These are phyloP conservation scores for Metarhizium robertsii DNA, from an alignment of 2,329 filamentous ascomycete genomes.

Conservation along the genomic window DNA sequence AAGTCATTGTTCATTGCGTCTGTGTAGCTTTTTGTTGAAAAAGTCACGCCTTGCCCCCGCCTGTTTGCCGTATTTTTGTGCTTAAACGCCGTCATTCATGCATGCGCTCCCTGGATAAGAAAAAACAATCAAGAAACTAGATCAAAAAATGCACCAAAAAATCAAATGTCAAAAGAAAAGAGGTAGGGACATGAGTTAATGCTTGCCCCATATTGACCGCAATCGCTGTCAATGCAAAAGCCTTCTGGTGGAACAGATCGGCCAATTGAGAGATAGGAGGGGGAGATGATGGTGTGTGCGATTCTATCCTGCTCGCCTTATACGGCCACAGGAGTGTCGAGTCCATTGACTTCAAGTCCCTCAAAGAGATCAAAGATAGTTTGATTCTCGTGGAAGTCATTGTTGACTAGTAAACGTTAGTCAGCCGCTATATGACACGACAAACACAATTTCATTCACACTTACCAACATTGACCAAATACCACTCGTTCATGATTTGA, in stretches of 20 bases:
- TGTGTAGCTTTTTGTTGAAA: slow-evolving; percentile 33
- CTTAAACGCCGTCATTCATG: slow-evolving; percentile 7
- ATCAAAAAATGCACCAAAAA: background rate
- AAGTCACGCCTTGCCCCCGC: slow-evolving; percentile 21
- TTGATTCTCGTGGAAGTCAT: slow-evolving; percentile 82
- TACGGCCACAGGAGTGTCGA: slow-evolving; percentile 34
- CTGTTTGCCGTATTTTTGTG: slow-evolving; percentile 7
- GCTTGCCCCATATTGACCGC: slow-evolving; percentile 4
- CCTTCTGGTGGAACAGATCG: slow-evolving; percentile 7
- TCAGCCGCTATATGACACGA: background rate
- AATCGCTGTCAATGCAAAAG: slow-evolving; percentile 7
- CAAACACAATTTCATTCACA: slow-evolving; percentile 5
- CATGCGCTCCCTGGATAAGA: slow-evolving; percentile 4
- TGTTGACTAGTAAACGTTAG: slow-evolving; percentile 60
- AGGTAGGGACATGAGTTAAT: slow-evolving; percentile 5
- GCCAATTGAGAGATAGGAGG: background rate
- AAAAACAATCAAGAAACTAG: background rate
- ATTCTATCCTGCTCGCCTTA: background rate
- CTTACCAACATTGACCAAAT: slow-evolving; percentile 88
- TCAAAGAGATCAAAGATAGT: slow-evolving; percentile 83
- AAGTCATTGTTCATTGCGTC: background rate
- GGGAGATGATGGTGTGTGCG: background rate
- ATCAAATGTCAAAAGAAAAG: background rate
- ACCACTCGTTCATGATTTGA: slow-evolving; percentile 81
- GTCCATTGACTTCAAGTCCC: slow-evolving; percentile 58